phyloP scores from a whole-genome alignment of 169 alveolate species.

The Sarcocystis neurona region DNA sequence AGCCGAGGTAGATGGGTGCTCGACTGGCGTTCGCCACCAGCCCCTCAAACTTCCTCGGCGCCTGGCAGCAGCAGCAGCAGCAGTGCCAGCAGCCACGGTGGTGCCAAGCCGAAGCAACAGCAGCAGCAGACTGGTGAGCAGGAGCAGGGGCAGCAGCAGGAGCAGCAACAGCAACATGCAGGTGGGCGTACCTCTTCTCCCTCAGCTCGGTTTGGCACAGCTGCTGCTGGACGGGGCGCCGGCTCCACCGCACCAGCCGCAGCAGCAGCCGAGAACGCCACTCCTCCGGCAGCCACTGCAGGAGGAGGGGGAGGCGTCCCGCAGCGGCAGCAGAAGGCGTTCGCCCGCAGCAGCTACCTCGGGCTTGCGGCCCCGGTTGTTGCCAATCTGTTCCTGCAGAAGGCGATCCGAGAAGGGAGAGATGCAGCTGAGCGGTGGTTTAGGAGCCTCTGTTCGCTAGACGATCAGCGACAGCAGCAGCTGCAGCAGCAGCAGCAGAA shows the following conservation, averaged over 20 bases:
- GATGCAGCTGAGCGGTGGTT: constrained; percentile 35
- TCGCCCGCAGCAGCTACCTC: constrained; percentile 20
- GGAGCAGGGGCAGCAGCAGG: constrained; percentile 20
- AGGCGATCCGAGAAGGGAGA: constrained; percentile 4
- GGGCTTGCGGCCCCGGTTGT: not conserved
- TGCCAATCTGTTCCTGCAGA: constrained; percentile 6
- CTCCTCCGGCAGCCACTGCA: constrained; percentile 3
- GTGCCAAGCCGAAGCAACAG: too few species aligned
- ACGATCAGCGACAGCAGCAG: constrained; percentile 12
- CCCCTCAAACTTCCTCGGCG: too few species aligned
- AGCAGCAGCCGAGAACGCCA: not conserved
- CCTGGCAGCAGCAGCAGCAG: too few species aligned
- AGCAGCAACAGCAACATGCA: constrained; percentile 4
- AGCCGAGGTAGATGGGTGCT: constrained; percentile 26
- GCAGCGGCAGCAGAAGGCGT: constrained; percentile 39
- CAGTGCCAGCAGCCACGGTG: too few species aligned
- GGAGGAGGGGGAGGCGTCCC: constrained; percentile 5
- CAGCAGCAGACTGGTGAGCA: not conserved
- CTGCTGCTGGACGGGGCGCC: too few species aligned
- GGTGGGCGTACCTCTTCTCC: too few species aligned
- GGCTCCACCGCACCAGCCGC: too few species aligned
- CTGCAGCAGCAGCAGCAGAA: constrained; percentile 4
- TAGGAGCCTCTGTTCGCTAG: not conserved
- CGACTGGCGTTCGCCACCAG: constrained; percentile 17
- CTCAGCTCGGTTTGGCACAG: too few species aligned